Base-by-base conservation (phyloP, 495 filamentous ascomycete species). In the Aspergillus ellipticus region DNA sequence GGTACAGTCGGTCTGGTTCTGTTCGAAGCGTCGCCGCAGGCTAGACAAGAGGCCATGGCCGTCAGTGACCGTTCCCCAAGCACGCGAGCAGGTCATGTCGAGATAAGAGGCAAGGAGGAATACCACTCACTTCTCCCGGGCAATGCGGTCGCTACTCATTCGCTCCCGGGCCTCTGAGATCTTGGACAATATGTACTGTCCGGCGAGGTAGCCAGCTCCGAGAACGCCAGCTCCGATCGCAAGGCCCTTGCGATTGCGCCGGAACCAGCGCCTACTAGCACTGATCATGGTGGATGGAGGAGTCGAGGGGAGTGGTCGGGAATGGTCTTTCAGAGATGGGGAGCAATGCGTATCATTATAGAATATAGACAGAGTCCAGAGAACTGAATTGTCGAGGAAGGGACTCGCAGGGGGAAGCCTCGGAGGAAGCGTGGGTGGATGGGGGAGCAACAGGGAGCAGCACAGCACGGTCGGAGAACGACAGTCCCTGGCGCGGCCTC, bases 1-100 rank as follows among this genome's bases (percentile, higher is more conserved):
- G 45, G 92, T 96, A 71, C 94, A 98, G 72, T 97, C 95, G 67
- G 96, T 93, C 63, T 98, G 94, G 66, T 98, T 97, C 69, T 97
- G 94, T 69, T 97, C 89, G 76, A 98, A 98, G 60, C 94, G 87
- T 53, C 94, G 88, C 45, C 92, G 89, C 59, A 98, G 79, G 73
- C 94, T 97, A 57, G 13, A 50, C 49, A 13, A 47, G 33, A 42
- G 24, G 37, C 29, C 42, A 26, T 49, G 2, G 41, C 6, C 33
- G 59, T 60, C 51, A 58, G 58, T 51, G 28, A 56, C 46, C 41
- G 31, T 52, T 17, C 31, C 26, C 24, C 50, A 54, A 62, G 28
- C 47, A 51, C 33, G 51, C 51, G 52, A 51, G 35, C 43, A 51
- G 22, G 45, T 48, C 39, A n/a, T 31, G 29, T 17, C n/a, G 24